A percentile compares a stretch with the other conserved stretches of the same genome.
phyloP scores from a whole-genome alignment of 805 yeast species.

The Yarrowia sp. region DNA sequence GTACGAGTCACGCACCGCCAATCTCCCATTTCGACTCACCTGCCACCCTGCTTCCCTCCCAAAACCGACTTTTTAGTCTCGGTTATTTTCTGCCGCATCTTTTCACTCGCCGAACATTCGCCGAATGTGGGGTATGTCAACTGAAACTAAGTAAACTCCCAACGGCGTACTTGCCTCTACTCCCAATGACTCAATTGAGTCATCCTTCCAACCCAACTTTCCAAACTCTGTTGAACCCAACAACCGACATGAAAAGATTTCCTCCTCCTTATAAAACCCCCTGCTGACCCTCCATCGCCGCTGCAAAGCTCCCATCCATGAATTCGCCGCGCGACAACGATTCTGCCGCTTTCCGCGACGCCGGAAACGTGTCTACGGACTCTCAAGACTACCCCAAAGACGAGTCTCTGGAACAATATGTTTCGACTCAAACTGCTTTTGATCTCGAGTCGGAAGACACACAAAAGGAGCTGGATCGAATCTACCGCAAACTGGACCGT shows the following conservation, averaged over 20 bases:
- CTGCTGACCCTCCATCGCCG: not conserved
- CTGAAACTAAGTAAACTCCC: not conserved
- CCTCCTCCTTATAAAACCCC: not conserved
- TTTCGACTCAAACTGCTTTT: not conserved
- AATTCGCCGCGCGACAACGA: no score
- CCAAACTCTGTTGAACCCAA: not conserved
- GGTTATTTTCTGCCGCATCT: not conserved
- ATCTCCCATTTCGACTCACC: not conserved
- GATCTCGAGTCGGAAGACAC: constrained; percentile 7
- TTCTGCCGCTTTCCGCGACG: not conserved
- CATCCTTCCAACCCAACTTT: not conserved
- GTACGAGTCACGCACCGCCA: not conserved
- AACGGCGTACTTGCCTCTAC: not conserved
- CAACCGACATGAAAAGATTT: not conserved
- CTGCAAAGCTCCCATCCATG: not conserved
- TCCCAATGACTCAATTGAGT: not conserved
- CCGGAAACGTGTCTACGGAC: not conserved
- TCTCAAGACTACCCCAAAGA: no score
- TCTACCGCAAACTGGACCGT: constrained; percentile 56
- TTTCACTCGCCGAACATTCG: not conserved
- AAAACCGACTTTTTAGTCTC: not conserved
- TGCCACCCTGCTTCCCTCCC: not conserved
- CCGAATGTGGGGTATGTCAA: not conserved
- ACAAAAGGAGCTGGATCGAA: constrained; percentile 32
- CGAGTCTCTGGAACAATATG: no score